A percentile compares a stretch with the other conserved stretches of the same genome.
These are phyloP conservation scores for Macrolepiota dolichaula DNA, from an alignment of 768 basidiomycete species.

Conservation along the genomic window DNA sequence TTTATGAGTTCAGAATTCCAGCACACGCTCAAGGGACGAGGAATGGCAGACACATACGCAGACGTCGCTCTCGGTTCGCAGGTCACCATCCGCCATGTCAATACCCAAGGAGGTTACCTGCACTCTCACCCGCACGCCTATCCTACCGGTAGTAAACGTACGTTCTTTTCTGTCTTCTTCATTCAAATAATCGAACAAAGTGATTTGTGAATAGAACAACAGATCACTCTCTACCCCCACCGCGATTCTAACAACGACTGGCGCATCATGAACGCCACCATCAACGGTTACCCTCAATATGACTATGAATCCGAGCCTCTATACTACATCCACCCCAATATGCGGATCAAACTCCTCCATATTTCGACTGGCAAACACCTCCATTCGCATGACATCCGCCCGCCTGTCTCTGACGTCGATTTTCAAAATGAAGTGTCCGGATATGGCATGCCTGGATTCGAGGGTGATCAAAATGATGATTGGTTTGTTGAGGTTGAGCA, in stretches of 20 bases:
- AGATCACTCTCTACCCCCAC: constrained; percentile 98
- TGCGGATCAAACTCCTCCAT: constrained; percentile 81
- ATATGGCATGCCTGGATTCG: constrained; percentile 85
- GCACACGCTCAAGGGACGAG: constrained; percentile 84
- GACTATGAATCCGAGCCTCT: constrained; percentile 53
- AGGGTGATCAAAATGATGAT: constrained; percentile 91
- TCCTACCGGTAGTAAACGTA: constrained; percentile 88
- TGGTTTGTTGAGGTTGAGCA: constrained; percentile 85
- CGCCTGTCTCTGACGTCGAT: constrained; percentile 95
- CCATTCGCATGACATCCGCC: constrained; percentile 93
- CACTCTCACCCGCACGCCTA: constrained; percentile 93
- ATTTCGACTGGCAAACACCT: constrained; percentile 77
- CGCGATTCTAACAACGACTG: constrained; percentile 96
- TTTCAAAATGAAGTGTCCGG: constrained; percentile 98
- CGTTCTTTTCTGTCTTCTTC: constrained; percentile 2
- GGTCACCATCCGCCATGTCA: constrained; percentile 83
- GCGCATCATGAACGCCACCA: constrained; percentile 77
- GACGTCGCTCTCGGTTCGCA: constrained; percentile 86
- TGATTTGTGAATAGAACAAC: constrained; percentile 69
- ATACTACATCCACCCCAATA: constrained; percentile 59
- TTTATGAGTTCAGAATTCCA: constrained; percentile 99
- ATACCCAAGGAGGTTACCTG: constrained; percentile 98
- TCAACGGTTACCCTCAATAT: constrained; percentile 30
- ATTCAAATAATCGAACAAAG: not conserved
- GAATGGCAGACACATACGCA: constrained; percentile 94